Base-by-base conservation (phyloP, 108 stramenopile species). In the Cyclostephanos invisitatus region DNA sequence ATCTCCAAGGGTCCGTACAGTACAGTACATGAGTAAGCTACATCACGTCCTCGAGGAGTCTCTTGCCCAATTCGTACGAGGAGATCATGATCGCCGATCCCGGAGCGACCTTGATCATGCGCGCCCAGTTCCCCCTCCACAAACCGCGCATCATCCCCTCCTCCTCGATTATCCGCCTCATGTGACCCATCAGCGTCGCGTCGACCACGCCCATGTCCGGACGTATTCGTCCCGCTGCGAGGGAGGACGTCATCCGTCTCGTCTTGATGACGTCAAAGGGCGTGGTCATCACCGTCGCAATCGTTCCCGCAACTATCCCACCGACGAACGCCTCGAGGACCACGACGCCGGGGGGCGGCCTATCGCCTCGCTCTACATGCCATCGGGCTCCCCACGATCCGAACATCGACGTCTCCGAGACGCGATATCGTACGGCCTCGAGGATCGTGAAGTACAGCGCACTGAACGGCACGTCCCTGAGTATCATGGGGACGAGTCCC, bases 261-360 rank as follows among this genome's bases (percentile, higher is more conserved):
- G 98, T 98, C 75, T 99, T 99, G 72, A 96, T 72, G 21, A 98
- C 97, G 77, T 99, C 98, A 42, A 97, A 88, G 9, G 98, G 98
- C 8, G 95, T 96, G 5, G 97, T 98, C 15, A 85, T 42, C 9
- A 88, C 51, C 14, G 96, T 94, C 8, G 98, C 97, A 44, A 97
- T 62, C 15, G 82, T 68, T 29, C 96, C 97, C 3, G 96, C 85
- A 1, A 72, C 68, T 17, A 89, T 82, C 3, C 98, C 97, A 66
- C 87, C 83, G 14, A 92, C 18, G 42, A 98, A 89, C 2, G 95
- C 86, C n/a, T 81, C 68, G 3, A 65, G 67, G 22, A 73, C 72
- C 46, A 68, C 53, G 15, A 77, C 42, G 21, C 40, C 65, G 50
- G 50, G 17, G 51, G 75, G 69, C 2, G 37, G 38, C 58, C 53